phyloP scores from a whole-genome alignment of 768 basidiomycete genomes.

The Tulasnella sp. region DNA sequence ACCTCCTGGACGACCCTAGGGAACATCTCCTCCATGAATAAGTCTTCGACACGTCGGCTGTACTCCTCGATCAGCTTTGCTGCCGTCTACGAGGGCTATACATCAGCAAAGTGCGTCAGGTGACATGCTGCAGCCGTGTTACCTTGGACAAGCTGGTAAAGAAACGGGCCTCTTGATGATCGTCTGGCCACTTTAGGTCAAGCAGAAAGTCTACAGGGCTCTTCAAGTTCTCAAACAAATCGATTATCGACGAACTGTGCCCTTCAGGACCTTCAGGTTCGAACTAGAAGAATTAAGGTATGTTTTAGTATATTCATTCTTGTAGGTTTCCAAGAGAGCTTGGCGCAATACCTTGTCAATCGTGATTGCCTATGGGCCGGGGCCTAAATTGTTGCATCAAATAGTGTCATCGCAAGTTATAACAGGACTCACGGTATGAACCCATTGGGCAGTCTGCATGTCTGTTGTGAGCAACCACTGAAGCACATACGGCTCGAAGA shows the following conservation, averaged over 20 bases:
- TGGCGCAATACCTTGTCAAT: slow-evolving; percentile 55
- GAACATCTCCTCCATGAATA: slow-evolving; percentile 95
- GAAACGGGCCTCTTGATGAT: slow-evolving; percentile 79
- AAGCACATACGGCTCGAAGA: slow-evolving; percentile 80
- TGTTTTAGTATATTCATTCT: too few species aligned
- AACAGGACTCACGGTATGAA: slow-evolving; percentile 57
- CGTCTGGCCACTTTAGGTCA: slow-evolving; percentile 86
- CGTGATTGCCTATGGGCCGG: slow-evolving; percentile 78
- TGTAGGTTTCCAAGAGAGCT: background rate
- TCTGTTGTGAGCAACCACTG: slow-evolving; percentile 87
- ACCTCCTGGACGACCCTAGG: slow-evolving; percentile 58
- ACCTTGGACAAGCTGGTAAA: slow-evolving; percentile 85
- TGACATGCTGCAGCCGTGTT: slow-evolving; percentile 15
- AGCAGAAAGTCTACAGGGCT: slow-evolving; percentile 82
- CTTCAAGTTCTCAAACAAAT: slow-evolving; percentile 87
- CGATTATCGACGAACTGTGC: slow-evolving; percentile 94
- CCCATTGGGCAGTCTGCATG: slow-evolving; percentile 87
- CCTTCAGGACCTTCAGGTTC: slow-evolving; percentile 68
- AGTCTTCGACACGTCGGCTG: slow-evolving; percentile 71
- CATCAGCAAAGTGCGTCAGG: background rate
- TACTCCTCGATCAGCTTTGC: slow-evolving; percentile 89
- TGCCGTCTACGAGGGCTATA: slow-evolving; percentile 48
- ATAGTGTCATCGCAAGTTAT: background rate
- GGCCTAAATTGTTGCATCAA: slow-evolving; percentile 1
- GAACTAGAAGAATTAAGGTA: slow-evolving; percentile 37